These are phyloP conservation scores for Tetrahymena borealis DNA, from an alignment of 73 alveolate genomes.

Conservation along the genomic window DNA sequence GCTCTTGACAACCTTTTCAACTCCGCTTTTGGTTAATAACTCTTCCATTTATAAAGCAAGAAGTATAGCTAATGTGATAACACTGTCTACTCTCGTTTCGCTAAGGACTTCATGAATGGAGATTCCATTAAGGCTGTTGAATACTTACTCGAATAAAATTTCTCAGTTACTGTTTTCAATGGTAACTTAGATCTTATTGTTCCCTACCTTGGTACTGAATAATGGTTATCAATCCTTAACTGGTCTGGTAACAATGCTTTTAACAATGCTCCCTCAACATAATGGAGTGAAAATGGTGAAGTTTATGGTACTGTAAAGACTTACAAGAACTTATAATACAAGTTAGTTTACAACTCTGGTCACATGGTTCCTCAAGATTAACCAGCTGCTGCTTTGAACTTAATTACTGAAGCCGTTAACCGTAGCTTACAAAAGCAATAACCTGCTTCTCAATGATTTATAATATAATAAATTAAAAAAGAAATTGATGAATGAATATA, in stretches of 20 bases:
- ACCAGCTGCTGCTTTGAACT: constrained; percentile 62
- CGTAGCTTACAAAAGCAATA: constrained; percentile 40
- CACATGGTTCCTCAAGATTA: constrained; percentile 94
- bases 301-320: background rate
- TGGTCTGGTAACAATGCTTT: background rate
- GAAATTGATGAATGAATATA: too few species aligned
- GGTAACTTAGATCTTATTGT: background rate
- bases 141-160: background rate
- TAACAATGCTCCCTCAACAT: background rate
- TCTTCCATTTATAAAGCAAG: background rate
- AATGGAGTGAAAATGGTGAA: background rate
- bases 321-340: constrained; percentile 6
- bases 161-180: background rate
- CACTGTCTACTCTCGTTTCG: background rate
- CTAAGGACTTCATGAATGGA: background rate
- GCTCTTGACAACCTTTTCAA: background rate
- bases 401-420: constrained; percentile 57
- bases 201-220: background rate
- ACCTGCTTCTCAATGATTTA: too few species aligned
- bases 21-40: background rate
- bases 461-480: too few species aligned
- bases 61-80: background rate
- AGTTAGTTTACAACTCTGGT: constrained; percentile 69
- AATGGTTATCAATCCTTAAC: background rate
- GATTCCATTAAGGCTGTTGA: background rate